These are phyloP conservation scores for Alternaria infectoria DNA, from an alignment of 2,329 filamentous ascomycete genomes.

Conservation along the genomic window DNA sequence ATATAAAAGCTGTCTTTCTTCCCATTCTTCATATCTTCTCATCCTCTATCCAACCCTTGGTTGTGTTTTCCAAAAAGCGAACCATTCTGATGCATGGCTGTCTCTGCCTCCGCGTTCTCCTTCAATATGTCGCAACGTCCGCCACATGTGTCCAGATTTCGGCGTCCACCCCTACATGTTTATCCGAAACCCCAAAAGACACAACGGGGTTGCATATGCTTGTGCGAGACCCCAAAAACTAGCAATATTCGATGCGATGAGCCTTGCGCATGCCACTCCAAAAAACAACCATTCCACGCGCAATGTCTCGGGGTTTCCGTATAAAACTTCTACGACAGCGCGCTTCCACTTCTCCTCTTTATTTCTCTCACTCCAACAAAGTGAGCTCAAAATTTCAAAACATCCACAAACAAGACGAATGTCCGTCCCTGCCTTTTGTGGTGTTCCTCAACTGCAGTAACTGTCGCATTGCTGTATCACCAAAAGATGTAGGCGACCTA, in stretches of 20 bases:
- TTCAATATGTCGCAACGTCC: too few relatives aligned
- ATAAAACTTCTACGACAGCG: neutral
- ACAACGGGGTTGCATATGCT: too few relatives aligned
- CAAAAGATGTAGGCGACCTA: fast-evolving
- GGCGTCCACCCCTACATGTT: neutral
- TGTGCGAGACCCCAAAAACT: too few relatives aligned
- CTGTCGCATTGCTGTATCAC: neutral
- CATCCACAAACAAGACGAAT: fast-evolving
- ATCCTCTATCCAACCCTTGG: too few relatives aligned
- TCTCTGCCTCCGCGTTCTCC: too few relatives aligned
- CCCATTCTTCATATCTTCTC: too few relatives aligned
- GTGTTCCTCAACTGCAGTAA: neutral
- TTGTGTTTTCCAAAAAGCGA: too few relatives aligned
- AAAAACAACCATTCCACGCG: neutral
- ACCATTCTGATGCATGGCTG: too few relatives aligned
- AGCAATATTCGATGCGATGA: too few relatives aligned
- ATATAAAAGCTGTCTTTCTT: too few relatives aligned
- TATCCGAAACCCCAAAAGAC: neutral
- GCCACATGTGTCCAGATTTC: too few relatives aligned
- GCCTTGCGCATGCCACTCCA: too few relatives aligned
- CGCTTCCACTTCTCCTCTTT: neutral
- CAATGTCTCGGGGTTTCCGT: neutral
- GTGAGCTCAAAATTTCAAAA: neutral
- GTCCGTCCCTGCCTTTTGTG: neutral
- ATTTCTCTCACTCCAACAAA: neutral